Evolutionary conservation across 805 yeast species (phyloP), one percentile per base, ranked within the genome.

Genomic region (Metschnikowia amazonensis): DNA sequence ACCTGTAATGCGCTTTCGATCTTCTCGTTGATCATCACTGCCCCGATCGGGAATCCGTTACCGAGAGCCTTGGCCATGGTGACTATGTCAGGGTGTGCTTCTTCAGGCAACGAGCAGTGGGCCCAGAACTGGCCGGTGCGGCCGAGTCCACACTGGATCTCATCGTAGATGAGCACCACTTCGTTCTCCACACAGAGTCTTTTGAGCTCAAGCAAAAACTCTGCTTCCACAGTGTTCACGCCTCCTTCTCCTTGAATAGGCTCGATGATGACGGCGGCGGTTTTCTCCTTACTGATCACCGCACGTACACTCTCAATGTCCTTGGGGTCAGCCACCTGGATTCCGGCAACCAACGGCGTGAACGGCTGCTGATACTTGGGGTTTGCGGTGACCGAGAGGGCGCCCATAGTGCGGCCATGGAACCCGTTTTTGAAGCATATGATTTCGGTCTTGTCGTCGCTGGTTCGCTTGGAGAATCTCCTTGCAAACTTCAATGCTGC

Each of bases 221-320:
- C 86, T 0, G 66, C 55, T 31, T 77, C 73, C 47, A 88, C 77
- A 17, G 84, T 80, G 59, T 82, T 80, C 16, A 92, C 83, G 46
- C 99, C 99, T 47, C 99, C 98, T 70, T 92, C 99, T 55, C 98
- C 99, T 72, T 94, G 99, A 48, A 94, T 84, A 18, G 99, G 99
- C 68, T 94, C 99, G 31, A 94, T 82, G 45, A 94, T 94, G 25
- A 94, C 94, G 44, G 90, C 99, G 56, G 96, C 88, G 1, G 90
- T 84, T 52, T 80, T 79, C 3, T 78, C 81, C 49, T 62, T 62
- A 50, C 75, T 70, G 37, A 86, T 77, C 34, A 77, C 62, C 6
- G 66, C 60, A 52, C 79, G 75, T 9, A 89, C 83, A 18, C 84
- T 75, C 39, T 70, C 76, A 32, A 83, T 70, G 56, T 82, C 81